Evolutionary conservation across 352 stramenopile genomes (phyloP), one percentile per base, ranked within the genome.

Genomic region (Globisporangium mamillatum): DNA sequence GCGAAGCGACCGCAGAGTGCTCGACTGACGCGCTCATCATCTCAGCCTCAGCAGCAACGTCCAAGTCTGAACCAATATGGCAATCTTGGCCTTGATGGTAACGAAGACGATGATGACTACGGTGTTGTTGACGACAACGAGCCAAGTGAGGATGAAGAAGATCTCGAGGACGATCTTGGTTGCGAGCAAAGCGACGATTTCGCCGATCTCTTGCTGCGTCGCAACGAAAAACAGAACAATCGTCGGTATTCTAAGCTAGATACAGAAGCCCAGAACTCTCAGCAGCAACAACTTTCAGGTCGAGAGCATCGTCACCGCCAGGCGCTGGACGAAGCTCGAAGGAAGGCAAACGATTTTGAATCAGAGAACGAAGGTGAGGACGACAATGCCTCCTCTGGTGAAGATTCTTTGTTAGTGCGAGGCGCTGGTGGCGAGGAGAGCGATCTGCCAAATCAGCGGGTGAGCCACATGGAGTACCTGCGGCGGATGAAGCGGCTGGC

Each of bases 391-490:
- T 32, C 29, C 29, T 32, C 29, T 32, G 3, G 29, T 46, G 46
- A 65, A 12, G 44, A 34, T 25, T 68, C 60, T 4, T 46, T 38
- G 5, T 63, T 25, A 5, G 70, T 58, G 6, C 66, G 67, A 20
- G 79, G 81, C 52, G 71, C 60, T 56, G 81, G 70, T 32, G 67
- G 75, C 20, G 79, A 86, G 18, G 79, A 86, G 16, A 70, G 70
- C 2, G 79, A 88, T 14, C 29, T 90, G 29, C 82, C 84, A 63
- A 55, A 73, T 18, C 79, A 89, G 27, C 81, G 84, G 3, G 73
- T 89, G 24, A 76, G 80, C 58, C 84, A 92, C 67, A 78, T 92
- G 80, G 82, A 87, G 57, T 92, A 91, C 61, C 61, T 92, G 60
- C 76, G 81, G 24, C 71, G 78, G 36, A 90, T 92, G 84, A 89